Evolutionary conservation across 129 eudicot species (phyloP).

Genomic region (Solidago caesia): DNA sequence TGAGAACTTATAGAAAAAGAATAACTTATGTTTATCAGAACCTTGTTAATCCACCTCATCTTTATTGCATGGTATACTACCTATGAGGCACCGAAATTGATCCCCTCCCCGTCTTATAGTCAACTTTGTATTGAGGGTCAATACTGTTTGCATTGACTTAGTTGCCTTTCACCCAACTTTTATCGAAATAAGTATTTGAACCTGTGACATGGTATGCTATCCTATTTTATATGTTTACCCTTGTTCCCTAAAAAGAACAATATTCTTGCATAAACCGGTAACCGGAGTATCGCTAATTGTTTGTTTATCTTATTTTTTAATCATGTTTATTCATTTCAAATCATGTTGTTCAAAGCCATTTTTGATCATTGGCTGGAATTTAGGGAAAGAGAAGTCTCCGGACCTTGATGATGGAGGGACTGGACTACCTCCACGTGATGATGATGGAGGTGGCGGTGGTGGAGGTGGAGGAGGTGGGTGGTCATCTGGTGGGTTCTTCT

Average conservation of each 20-base stretch:
- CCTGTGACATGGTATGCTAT: neutral
- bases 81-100: too few species aligned
- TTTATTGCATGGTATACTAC: too few species aligned
- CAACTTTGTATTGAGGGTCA: too few species aligned
- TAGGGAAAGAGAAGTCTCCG: conserved; percentile 87
- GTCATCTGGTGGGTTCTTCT: conserved; percentile 79
- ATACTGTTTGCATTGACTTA: neutral
- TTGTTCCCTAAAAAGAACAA: too few species aligned
- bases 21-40: conserved; percentile 6
- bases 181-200: neutral
- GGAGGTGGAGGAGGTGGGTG: conserved; percentile 89
- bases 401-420: conserved; percentile 87
- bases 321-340: neutral
- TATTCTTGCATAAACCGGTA: too few species aligned
- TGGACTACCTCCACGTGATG: conserved; percentile 88
- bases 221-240: neutral
- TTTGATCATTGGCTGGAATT: conserved; percentile 18
- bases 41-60: neutral
- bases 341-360: neutral
- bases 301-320: neutral
- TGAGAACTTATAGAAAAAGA: neutral
- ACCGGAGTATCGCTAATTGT: neutral
- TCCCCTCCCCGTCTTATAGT: too few species aligned
- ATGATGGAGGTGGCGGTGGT: conserved; percentile 82
- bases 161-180: neutral